Evolutionary conservation across 2,329 filamentous ascomycete species (phyloP).

Genomic region (Aspergillus oerlinghausenensis): DNA sequence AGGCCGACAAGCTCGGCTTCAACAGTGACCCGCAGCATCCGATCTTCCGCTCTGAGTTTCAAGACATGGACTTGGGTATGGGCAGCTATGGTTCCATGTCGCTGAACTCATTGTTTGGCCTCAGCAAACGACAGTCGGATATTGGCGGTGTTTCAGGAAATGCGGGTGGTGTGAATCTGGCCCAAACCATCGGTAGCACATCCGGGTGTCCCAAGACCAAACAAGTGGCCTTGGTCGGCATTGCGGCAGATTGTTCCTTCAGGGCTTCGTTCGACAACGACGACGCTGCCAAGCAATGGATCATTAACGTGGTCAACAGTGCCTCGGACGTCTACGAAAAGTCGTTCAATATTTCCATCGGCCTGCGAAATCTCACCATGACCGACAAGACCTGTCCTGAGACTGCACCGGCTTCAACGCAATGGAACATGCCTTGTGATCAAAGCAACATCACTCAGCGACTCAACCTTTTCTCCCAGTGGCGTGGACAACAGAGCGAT

Average conservation of each 20-base stretch:
- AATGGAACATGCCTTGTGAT: conserved; percentile 77
- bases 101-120: conserved; percentile 63
- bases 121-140: conserved; percentile 61
- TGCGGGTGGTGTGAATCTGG: conserved; percentile 73
- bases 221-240: conserved; percentile 84
- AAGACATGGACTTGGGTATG: conserved; percentile 38
- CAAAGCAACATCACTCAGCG: conserved; percentile 63
- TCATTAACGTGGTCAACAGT: conserved; percentile 78
- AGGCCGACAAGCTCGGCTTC: conserved; percentile 71
- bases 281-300: conserved; percentile 63
- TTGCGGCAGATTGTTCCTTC: conserved; percentile 92
- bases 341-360: conserved; percentile 92
- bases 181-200: conserved; percentile 72
- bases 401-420: conserved; percentile 59
- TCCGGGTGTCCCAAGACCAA: conserved; percentile 84
- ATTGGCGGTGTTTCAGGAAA: conserved; percentile 66
- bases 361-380: conserved; percentile 79
- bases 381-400: conserved; percentile 71
- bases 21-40: conserved; percentile 71
- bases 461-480: conserved; percentile 80
- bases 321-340: conserved; percentile 85
- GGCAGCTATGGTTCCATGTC: conserved; percentile 58
- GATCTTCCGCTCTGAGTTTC: conserved; percentile 52
- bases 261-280: conserved; percentile 65
- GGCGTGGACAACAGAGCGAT: conserved; percentile 75